A percentile compares a stretch with the other conserved stretches of the same genome.
Conservation (phyloP, 345 rosid genomes). For the Psidium guajava region DNA sequence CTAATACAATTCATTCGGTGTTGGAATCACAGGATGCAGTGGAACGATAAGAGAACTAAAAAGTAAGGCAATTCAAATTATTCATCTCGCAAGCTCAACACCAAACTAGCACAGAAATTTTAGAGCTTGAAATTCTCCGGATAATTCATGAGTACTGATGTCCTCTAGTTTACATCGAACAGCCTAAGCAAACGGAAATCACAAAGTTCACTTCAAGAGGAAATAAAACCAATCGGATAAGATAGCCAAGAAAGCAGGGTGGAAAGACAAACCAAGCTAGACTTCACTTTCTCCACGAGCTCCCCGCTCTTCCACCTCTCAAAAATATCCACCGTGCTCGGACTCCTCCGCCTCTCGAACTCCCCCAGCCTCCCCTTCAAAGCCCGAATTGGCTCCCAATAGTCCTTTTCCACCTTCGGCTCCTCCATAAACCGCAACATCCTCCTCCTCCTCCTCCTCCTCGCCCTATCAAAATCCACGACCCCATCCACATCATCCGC, state of each 20-base stretch:
- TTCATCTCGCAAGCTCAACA: background rate
- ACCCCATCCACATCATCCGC: conserved; percentile 26
- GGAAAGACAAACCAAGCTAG: conserved; percentile 56
- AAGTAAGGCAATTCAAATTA: background rate
- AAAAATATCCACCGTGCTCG: conserved; percentile 38
- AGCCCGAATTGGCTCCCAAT: conserved; percentile 78
- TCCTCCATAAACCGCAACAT: conserved; percentile 20
- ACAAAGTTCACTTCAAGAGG: background rate
- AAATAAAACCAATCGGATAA: background rate
- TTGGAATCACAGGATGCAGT: background rate
- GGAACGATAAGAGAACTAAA: background rate
- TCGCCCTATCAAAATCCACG: conserved; percentile 34
- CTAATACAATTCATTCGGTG: background rate
- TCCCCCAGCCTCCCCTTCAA: conserved; percentile 62
- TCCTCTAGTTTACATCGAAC: background rate
- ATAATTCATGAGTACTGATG: background rate
- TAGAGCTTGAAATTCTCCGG: background rate
- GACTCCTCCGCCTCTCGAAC: conserved; percentile 65
- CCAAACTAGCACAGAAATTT: background rate
- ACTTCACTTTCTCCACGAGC: conserved; percentile 74
- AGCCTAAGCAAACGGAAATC: background rate
- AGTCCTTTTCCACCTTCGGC: conserved; percentile 2
- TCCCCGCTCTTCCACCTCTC: conserved; percentile 67
- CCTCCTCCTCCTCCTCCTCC: conserved; percentile 28
- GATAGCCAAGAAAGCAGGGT: background rate